Evolutionary conservation across 2,329 filamentous ascomycete genomes (phyloP), one percentile per base, ranked within the genome.

Genomic region (Cladosporium sp.): DNA sequence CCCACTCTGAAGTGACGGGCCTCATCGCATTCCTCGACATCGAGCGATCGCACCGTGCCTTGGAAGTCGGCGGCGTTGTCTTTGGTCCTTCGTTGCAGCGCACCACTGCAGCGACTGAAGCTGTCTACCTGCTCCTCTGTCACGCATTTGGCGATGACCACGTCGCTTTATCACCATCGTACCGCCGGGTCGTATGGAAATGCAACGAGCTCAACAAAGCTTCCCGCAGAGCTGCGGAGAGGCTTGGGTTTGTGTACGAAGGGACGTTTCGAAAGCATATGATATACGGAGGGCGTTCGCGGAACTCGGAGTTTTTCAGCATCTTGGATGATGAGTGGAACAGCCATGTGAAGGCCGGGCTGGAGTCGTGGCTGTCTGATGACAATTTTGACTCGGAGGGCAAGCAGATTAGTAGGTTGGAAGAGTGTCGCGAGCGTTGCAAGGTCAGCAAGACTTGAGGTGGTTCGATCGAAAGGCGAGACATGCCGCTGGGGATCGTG

Each of bases 101-200:
- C 11, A 83, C 80, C 0, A 71, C 72, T 0, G 74, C 72, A 6
- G 77, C 80, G 0, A 85, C 81, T 0, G 83, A 85, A 62, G 73
- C 75, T 0, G 72, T 79, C 55, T 83, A 78, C 55, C 67, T 85
- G 1, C 63, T 84, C n/a, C 71, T 79, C 41, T 68, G 69, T 35
- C 70, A 80, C 51, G 74, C 74, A 0, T 80, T 85, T 58, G 75
- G 78, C 3, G 70, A 73, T 2, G 28, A 53, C 28, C 32, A 41
- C 16, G 14, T 43, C 9, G 50, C 51, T 4, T 31, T 38, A 13
- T 45, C 44, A n/a, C 62, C 84, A n/a, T 72, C 76, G 0, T 83
- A 80, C 61, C 65, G 76, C 3, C 70, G 83, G 7, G 74, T 83
- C 3, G 82, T 85, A 63, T 86, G 83, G 82, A 86, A 85, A 60